Conservation (phyloP, 352 stramenopile genomes). For the Phytopythium vexans region DNA sequence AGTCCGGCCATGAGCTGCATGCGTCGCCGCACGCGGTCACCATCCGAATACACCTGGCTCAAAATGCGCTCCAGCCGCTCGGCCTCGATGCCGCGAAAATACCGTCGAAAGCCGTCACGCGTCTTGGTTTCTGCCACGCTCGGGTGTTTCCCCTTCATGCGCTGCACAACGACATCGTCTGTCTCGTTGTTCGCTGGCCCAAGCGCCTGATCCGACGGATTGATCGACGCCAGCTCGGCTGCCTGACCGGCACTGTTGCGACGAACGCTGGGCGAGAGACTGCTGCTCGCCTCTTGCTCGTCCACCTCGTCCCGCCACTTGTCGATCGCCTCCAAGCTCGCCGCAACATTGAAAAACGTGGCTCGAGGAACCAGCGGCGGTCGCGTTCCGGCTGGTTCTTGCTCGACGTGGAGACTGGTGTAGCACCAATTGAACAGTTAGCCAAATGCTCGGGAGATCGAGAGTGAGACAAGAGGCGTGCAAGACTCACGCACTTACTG, state of each 20-base stretch:
- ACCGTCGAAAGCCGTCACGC: constrained; percentile 64
- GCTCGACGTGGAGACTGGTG: not conserved
- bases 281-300: constrained; percentile 23
- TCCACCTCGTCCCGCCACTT: constrained; percentile 72
- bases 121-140: constrained; percentile 56
- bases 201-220: constrained; percentile 6
- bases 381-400: not conserved
- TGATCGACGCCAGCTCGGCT: not conserved
- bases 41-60: constrained; percentile 39
- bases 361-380: constrained; percentile 17
- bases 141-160: constrained; percentile 46
- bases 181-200: constrained; percentile 39
- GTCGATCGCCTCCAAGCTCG: constrained; percentile 71
- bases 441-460: constrained; percentile 2
- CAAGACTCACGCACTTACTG: constrained; percentile 41
- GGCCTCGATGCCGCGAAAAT: constrained; percentile 57
- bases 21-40: constrained; percentile 52
- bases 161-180: constrained; percentile 46
- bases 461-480: not conserved
- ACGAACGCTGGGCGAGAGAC: too few species aligned
- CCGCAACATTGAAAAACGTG: constrained; percentile 67
- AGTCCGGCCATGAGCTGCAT: constrained; percentile 69
- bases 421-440: not conserved
- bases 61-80: constrained; percentile 48
- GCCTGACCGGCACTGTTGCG: constrained; percentile 2